These are phyloP conservation scores for Esteya vermicola DNA, from an alignment of 2,329 filamentous ascomycete genomes.

Conservation along the genomic window DNA sequence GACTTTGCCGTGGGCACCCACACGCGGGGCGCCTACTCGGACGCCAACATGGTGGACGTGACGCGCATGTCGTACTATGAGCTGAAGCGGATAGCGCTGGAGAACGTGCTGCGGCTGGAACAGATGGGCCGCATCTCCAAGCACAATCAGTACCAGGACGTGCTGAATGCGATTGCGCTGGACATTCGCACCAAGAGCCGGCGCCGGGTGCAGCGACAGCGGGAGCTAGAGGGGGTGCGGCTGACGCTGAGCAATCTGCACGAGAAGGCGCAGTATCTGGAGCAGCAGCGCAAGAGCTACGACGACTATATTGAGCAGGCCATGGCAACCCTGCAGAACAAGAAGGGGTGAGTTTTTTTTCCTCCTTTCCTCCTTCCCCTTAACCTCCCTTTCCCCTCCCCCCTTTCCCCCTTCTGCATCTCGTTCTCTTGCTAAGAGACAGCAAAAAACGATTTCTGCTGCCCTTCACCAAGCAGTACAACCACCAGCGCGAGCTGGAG, in stretches of 20 bases:
- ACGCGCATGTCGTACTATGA: conserved; percentile 82
- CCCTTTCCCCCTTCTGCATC: too few relatives aligned
- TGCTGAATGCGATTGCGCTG: conserved; percentile 92
- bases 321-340: conserved; percentile 92
- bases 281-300: conserved; percentile 92
- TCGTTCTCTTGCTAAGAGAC: conserved; percentile 9
- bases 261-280: conserved; percentile 81
- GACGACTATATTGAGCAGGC: conserved; percentile 99
- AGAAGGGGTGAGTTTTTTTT: conserved; percentile 56
- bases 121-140: conserved; percentile 75
- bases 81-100: conserved; percentile 80
- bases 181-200: conserved; percentile 97
- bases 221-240: conserved; percentile 74
- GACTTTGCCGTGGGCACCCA: conserved; percentile 59
- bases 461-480: conserved; percentile 97
- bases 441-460: conserved; percentile 86
- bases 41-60: conserved; percentile 76
- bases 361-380: not conserved
- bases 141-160: conserved; percentile 88
- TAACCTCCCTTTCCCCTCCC: too few relatives aligned
- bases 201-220: conserved; percentile 76
- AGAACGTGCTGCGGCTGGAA: conserved; percentile 87
- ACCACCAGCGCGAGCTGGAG: conserved; percentile 92
- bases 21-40: conserved; percentile 77
- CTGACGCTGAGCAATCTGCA: conserved; percentile 62